Base-by-base conservation (phyloP, 257 asterid species). In the Nemophila menziesii region DNA sequence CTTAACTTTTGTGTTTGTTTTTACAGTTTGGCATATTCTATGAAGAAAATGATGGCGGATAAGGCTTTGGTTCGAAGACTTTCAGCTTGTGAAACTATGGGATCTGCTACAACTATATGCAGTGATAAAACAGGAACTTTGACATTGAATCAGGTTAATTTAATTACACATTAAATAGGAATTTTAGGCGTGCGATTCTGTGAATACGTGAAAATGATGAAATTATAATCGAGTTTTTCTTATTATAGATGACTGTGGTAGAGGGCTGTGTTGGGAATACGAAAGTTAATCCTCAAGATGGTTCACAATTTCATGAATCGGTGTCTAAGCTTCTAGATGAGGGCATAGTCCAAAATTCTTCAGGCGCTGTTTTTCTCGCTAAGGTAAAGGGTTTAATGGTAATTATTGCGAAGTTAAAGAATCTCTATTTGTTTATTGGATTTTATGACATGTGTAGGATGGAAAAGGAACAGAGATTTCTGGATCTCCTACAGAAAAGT, bases 11-110 rank as follows among this genome's bases (percentile, higher is more conserved):
- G 39, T 58, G 53, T 57, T 34, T 44, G 42, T 56, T 53, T 37
- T 52, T 48, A 62, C 92, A 89, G 98, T 54, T 62, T 84, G 54
- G 98, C 98, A n/a, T 89, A 75, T 68, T 89, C 98, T 51, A 84
- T 89, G 98, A 80, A 84, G 78, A 89, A 84, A 68, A 89, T 89
- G 98, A 89, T 89, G 98, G 87, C 93, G 39, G 95, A 89, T 70
- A 89, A 89, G 92, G 98, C 98, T 52, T 65, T 89, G 89, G 98
- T 87, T 48, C 92, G 95, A 33, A 84, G 98, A 69, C 97, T 89
- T 74, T 89, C 95, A 36, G 97, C 95, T 56, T 87, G 97, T 62
- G 97, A 87, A 69, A 87, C 93, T 44, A 87, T 87, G 95, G 97
- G 95, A 43, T 89, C 95, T 40, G 97, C 93, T 5, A 89, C 97